Conservation (phyloP, 2,329 filamentous ascomycete genomes). For the Pseudogymnoascus sp. region DNA sequence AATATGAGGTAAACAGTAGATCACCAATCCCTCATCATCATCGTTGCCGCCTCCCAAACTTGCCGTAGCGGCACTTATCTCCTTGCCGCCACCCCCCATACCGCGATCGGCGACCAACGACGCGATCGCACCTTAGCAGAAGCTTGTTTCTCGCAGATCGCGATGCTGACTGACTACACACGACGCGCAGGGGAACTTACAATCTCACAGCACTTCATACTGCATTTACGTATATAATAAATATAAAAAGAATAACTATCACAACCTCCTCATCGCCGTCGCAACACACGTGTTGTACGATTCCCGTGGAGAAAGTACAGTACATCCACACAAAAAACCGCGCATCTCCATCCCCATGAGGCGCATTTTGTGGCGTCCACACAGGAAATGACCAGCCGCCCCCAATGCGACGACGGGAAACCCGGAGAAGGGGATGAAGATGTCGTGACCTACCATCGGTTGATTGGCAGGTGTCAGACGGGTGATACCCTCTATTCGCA, state of each 20-base stretch:
- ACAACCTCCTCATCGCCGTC: slow-evolving; percentile 16
- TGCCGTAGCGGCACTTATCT: background rate
- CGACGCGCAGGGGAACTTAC: slow-evolving; percentile 56
- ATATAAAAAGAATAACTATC: slow-evolving; percentile 52
- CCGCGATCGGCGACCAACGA: background rate
- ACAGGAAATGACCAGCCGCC: background rate
- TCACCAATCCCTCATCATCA: background rate
- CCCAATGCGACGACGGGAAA: background rate
- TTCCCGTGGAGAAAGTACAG: background rate
- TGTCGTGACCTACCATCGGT: background rate
- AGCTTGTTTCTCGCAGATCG: slow-evolving; percentile 20
- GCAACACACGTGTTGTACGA: background rate
- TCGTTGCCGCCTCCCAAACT: background rate
- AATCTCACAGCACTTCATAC: slow-evolving; percentile 70
- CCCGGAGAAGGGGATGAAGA: background rate
- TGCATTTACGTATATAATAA: slow-evolving; percentile 55
- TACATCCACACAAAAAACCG: background rate
- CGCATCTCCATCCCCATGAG: background rate
- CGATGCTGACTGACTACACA: slow-evolving; percentile 51
- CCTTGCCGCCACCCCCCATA: background rate
- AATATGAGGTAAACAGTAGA: background rate
- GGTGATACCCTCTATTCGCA: background rate
- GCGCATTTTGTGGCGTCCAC: background rate
- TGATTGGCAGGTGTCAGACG: background rate
- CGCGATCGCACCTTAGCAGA: background rate